Evolutionary conservation across 116 monocot species (phyloP), one percentile per base, ranked within the genome.

Genomic region (Dioscorea cayenensis): DNA sequence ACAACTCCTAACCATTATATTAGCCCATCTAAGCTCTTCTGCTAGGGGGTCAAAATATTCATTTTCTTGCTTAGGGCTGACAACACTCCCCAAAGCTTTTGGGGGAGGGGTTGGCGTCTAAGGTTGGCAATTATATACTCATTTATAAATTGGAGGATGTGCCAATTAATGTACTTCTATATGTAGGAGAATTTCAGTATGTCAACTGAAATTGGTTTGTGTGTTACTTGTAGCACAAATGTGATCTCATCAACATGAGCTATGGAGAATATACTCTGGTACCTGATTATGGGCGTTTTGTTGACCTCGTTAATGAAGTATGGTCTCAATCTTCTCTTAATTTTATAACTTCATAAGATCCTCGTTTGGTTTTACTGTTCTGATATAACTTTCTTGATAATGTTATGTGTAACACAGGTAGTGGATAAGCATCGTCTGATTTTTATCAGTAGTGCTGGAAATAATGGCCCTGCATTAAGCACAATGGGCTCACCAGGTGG

Each of bases 161-260:
- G 6, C 12, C 1, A 16, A 59, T 17, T 0, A 21, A 59, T 59
- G 59, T 59, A 3, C 17, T 59, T 59, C 59, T 59, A 59, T 43
- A 43, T 43, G 43, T 12, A 43, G 43, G 12, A 43, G 16, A 59
- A 16, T 25, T 25, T 25, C 25, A 32, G 9, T 17, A 6, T 36
- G 2, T 36, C 20, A 17, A n/a, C 18, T 75, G 9, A 36, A 72
- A 27, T n/a, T 58, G 4, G 32, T 70, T 72, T 27, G 21, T 9
- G 72, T 67, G 1, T 77, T 49, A 55, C 69, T 77, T 89, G 64
- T 83, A 99, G 99, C 89, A 99, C 72, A 99, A 99, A 80, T 93
- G 93, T 77, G 99, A 99, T 75, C 84, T 99, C 66, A 99, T 99
- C 70, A 99, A 99, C 71, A 99, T 99, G 99, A 99, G 99, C 79